Conservation (phyloP, 768 basidiomycete genomes). For the Tulasnella sp. region DNA sequence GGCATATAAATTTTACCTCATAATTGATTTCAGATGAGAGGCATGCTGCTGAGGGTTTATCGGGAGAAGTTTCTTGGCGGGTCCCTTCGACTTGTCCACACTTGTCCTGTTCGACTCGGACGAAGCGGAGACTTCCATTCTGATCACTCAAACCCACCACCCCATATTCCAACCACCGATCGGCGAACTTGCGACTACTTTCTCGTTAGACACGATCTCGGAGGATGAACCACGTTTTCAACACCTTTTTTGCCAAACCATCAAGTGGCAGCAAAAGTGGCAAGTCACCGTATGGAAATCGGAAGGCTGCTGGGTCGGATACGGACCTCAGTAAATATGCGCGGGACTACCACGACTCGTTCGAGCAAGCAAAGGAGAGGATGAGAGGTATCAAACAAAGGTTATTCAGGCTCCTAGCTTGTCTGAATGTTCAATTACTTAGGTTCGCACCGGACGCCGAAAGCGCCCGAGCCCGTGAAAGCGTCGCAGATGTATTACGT, state of each 20-base stretch:
- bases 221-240: not conserved
- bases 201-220: not conserved
- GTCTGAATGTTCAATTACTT: not conserved
- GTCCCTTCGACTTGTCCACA: not conserved
- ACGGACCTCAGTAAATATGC: not conserved
- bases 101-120: not conserved
- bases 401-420: not conserved
- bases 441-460: not conserved
- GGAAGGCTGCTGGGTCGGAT: not conserved
- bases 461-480: not conserved
- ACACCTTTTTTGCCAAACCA: not conserved
- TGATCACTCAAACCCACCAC: not conserved
- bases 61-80: too few species aligned
- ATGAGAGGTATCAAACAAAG: not conserved
- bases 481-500: not conserved
- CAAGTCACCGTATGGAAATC: not conserved
- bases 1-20: too few species aligned
- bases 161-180: not conserved
- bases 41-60: too few species aligned
- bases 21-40: too few species aligned
- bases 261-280: not conserved
- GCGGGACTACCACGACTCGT: not conserved
- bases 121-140: not conserved
- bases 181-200: not conserved
- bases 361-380: not conserved